Evolutionary conservation across 2,329 filamentous ascomycete species (phyloP), one percentile per base, ranked within the genome.

Genomic region (Colletotrichum euphorbiae): DNA sequence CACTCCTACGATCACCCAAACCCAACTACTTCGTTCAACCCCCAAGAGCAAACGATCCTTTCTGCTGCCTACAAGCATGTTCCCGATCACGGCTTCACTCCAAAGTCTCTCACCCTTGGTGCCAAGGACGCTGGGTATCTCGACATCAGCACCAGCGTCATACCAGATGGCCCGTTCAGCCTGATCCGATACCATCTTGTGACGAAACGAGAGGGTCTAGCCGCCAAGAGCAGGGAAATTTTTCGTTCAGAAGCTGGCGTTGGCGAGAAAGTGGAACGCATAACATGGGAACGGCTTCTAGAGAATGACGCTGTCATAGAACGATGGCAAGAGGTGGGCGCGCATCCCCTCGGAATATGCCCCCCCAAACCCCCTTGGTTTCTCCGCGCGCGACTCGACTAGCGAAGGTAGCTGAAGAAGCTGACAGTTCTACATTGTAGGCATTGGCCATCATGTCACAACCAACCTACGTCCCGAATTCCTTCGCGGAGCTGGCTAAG

Each of bases 361-460:
- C 21, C 21, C 21, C 21, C 21, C 21, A 21, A 21, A 3, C 21
- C 21, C 21, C 21, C 24, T 24, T 24, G 24, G 24, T 24, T 4
- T 4, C 24, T 24, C 24, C 4, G 24, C 24, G 24, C 24, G 24
- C 24, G 24, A 24, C 24, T 24, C 24, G 4, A 1, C 24, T 24
- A 4, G 24, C 24, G 24, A 24, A 24, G 24, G 24, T 24, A 56
- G 17, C 4, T 46, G 12, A 13, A 15, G 17, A 51, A 48, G 24
- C 52, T 63, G 19, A 62, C n/a, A n/a, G 31, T 48, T 12, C 17
- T 33, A 31, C 13, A 43, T 24, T 17, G 59, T 69, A 96, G 91
- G 96, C 95, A 50, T 85, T 98, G 3, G 94, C 93, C 4, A 84
- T 97, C 70, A 97, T 98, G 92, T 93, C 94, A 4, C 90, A 97